Evolutionary conservation across 2,329 filamentous ascomycete genomes (phyloP).

Genomic region (Cladosporium sp.): DNA sequence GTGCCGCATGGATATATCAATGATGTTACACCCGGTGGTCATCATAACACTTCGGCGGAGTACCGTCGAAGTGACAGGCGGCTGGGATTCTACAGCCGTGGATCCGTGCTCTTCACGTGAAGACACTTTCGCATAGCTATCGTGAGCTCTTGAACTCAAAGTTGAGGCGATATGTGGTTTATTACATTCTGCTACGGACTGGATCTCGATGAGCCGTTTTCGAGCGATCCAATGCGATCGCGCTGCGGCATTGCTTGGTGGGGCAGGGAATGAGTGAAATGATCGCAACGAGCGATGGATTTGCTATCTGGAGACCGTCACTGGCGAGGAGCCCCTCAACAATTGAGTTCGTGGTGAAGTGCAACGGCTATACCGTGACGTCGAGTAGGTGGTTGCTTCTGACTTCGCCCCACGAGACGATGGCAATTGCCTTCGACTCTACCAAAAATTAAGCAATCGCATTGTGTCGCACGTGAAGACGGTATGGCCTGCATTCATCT

Average conservation of each 20-base stretch:
- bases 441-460: background rate
- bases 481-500: background rate
- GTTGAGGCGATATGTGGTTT: background rate
- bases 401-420: background rate
- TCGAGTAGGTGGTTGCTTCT: background rate
- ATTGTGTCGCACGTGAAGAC: background rate
- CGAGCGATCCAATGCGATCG: background rate
- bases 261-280: background rate
- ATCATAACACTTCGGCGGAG: background rate
- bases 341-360: background rate
- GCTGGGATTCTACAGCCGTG: background rate
- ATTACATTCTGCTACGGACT: background rate
- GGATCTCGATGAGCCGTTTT: background rate
- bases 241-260: background rate
- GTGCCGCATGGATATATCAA: background rate
- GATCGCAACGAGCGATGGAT: background rate
- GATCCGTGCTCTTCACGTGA: background rate
- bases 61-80: background rate
- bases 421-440: background rate
- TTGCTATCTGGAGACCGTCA: background rate
- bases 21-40: background rate
- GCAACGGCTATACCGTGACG: background rate
- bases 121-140: background rate
- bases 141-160: background rate
- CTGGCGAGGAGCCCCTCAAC: background rate